Percentiles rank a stretch among this genome's conserved stretches.
These are phyloP conservation scores for Lentinula sp. DNA, from an alignment of 768 basidiomycete genomes.

Conservation along the genomic window DNA sequence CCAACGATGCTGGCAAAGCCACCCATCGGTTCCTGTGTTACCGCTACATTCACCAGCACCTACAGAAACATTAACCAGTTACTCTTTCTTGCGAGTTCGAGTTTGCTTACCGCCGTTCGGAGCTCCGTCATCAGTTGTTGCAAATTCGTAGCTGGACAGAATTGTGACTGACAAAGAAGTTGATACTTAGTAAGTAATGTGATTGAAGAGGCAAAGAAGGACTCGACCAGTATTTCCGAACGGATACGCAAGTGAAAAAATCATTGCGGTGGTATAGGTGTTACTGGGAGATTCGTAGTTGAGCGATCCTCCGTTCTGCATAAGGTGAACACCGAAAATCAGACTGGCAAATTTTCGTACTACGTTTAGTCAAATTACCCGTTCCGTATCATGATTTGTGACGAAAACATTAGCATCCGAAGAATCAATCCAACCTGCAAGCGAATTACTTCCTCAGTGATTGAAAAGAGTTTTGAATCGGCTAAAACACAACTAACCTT, in stretches of 20 bases:
- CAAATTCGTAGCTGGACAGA: slow-evolving; percentile 53
- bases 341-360: background rate
- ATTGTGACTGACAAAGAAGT: slow-evolving; percentile 37
- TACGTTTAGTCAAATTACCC: slow-evolving; percentile 23
- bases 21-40: slow-evolving; percentile 48
- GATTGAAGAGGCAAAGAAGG: background rate
- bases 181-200: too few relatives aligned
- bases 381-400: slow-evolving; percentile 65
- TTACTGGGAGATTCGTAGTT: slow-evolving; percentile 60
- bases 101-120: slow-evolving; percentile 44
- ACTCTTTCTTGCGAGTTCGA: background rate
- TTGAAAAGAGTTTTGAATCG: background rate
- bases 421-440: slow-evolving; percentile 51
- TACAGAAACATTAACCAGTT: slow-evolving; percentile 7
- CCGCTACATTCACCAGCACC: slow-evolving; percentile 44
- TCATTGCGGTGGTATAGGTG: slow-evolving; percentile 50
- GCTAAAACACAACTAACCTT: slow-evolving; percentile 25
- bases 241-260: slow-evolving; percentile 62
- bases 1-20: slow-evolving; percentile 65
- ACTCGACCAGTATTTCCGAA: slow-evolving; percentile 37
- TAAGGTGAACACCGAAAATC: background rate
- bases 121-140: slow-evolving; percentile 45
- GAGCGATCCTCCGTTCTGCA: slow-evolving; percentile 45
- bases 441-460: background rate
- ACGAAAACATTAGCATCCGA: slow-evolving; percentile 58